Evolutionary conservation across 2,329 filamentous ascomycete genomes (phyloP).

Genomic region (Peltaster fructicola): DNA sequence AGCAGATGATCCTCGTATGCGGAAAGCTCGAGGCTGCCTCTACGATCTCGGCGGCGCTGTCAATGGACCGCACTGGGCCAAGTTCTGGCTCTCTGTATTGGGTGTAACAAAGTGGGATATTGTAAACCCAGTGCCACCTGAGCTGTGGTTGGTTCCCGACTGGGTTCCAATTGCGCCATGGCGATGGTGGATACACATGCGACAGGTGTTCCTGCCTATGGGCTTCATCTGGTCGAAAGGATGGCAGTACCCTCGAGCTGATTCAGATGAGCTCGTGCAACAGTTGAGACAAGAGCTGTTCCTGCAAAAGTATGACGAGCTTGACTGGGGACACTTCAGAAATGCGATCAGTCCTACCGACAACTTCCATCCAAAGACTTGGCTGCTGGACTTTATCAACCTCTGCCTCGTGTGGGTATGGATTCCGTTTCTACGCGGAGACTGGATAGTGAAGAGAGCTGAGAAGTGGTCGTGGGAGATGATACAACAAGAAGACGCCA

Average conservation of each 20-base stretch:
- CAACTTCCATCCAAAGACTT: constrained; percentile 86
- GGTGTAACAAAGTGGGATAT: constrained; percentile 78
- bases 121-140: constrained; percentile 84
- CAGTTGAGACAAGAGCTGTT: constrained; percentile 69
- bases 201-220: constrained; percentile 92
- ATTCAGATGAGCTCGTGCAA: constrained; percentile 47
- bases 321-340: constrained; percentile 60
- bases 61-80: constrained; percentile 84
- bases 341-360: constrained; percentile 67
- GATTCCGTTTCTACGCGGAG: constrained; percentile 56
- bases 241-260: constrained; percentile 52
- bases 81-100: constrained; percentile 80
- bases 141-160: constrained; percentile 51
- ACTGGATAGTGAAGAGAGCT: constrained; percentile 48
- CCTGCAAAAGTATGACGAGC: constrained; percentile 55
- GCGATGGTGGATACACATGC: constrained; percentile 63
- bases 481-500: constrained; percentile 79
- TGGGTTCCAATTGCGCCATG: constrained; percentile 19
- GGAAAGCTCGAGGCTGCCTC: constrained; percentile 64
- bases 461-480: constrained; percentile 70
- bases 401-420: constrained; percentile 65
- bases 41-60: constrained; percentile 75
- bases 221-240: constrained; percentile 71
- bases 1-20: constrained; percentile 67
- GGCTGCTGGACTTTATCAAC: constrained; percentile 62